Evolutionary conservation across 2,329 filamentous ascomycete genomes (phyloP), one percentile per base, ranked within the genome.

Genomic region (Tolypocladium ophioglossoides): DNA sequence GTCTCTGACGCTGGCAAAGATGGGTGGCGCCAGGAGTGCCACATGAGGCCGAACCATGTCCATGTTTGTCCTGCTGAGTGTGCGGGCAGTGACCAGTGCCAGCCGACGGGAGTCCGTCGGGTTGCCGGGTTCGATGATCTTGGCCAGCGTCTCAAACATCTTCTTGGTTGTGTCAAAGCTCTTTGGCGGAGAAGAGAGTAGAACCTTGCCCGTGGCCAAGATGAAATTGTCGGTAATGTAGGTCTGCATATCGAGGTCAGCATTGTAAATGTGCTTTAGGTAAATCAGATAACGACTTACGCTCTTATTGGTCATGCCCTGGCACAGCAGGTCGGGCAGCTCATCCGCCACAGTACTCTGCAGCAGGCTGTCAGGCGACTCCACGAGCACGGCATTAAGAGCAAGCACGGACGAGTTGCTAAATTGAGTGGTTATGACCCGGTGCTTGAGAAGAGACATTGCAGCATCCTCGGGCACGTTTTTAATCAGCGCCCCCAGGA

Each of bases 1-100:
- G 68, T 99, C 94, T 55, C 95, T 84, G 32, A 99, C 94, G 52
- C 88, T 87, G 44, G 88, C 84, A 69, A 99, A 99, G 47, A 97
- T 80, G 1, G 91, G 84, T 1, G 86, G 85, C 2, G 89, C 86
- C n/a, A 99, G 79, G 3, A 90, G 72, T 11, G 84, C 74, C 50
- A 97, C 78, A 67, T 96, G 91, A 16, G 91, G 89, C 32, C 89
- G 84, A 39, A 92, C 82, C 63, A 94, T 75, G 52, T 94, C 89
- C 65, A 87, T 85, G 66, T 94, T 83, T 47, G 85, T 78, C 54
- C 94, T 85, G 57, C 86, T 86, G 41, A 95, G 76, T 0, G 94
- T 99, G 55, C 94, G 89, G 46, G 95, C 74, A 11, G 96, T 86
- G 1, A 97, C 92, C 38, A 99, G 79, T 1, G 89, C 82, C 34